Evolutionary conservation across 2,329 filamentous ascomycete genomes (phyloP).

Genomic region (Daldinia sp.): DNA sequence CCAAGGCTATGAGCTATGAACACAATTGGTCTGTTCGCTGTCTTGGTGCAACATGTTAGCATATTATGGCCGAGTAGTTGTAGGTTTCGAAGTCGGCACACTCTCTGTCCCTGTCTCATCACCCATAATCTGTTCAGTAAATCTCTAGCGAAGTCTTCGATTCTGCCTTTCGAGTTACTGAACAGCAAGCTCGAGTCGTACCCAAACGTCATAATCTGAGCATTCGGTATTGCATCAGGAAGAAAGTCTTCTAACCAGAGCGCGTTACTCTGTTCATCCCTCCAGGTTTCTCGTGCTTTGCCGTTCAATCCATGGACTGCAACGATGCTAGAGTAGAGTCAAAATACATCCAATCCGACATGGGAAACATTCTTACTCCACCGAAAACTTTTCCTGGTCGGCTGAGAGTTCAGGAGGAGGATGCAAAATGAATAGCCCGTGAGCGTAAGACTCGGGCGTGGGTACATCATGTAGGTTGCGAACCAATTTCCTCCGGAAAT

Average conservation of each 20-base stretch:
- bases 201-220: constrained; percentile 6
- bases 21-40: background rate
- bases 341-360: background rate
- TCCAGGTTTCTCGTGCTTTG: background rate
- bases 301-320: constrained; percentile 6
- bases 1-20: constrained; percentile 10
- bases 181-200: constrained; percentile 7
- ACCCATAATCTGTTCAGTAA: constrained; percentile 8
- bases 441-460: background rate
- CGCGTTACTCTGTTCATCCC: background rate
- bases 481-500: background rate
- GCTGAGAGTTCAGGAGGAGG: background rate
- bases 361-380: background rate
- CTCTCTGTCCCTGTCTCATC: background rate
- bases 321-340: background rate
- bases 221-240: background rate
- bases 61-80: no score
- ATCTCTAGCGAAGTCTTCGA: constrained; percentile 8
- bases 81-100: background rate
- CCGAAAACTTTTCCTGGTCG: background rate
- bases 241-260: constrained; percentile 8
- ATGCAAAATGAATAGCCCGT: background rate
- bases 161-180: background rate
- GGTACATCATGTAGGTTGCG: background rate
- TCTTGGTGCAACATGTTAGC: background rate